These are phyloP conservation scores for Aspergillus eucalypticola DNA, from an alignment of 2,329 filamentous ascomycete genomes.

Conservation along the genomic window DNA sequence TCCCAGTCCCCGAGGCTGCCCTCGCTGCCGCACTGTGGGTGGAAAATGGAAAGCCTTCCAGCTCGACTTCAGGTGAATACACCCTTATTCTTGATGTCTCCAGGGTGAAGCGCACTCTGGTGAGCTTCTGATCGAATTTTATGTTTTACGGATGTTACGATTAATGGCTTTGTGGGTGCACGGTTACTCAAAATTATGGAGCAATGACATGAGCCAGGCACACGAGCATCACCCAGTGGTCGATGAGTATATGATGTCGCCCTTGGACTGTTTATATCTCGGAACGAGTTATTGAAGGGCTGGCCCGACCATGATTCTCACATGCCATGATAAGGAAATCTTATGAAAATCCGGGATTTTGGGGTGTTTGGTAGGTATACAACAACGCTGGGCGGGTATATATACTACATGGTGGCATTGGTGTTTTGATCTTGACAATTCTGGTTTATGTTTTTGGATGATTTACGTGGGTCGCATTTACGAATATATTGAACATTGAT, in stretches of 20 bases:
- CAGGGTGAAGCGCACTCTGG: background rate
- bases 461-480: background rate
- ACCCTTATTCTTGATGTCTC: background rate
- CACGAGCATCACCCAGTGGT: background rate
- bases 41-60: slow-evolving; percentile 53
- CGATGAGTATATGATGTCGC: background rate
- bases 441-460: background rate
- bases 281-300: slow-evolving; percentile 17
- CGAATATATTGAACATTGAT: slow-evolving; percentile 5
- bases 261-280: background rate
- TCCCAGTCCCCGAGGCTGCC: slow-evolving; percentile 45
- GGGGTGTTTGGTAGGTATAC: slow-evolving; percentile 11
- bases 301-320: slow-evolving; percentile 18
- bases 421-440: slow-evolving; percentile 6
- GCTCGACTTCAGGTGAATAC: slow-evolving; percentile 46
- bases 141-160: slow-evolving; percentile 35
- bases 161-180: slow-evolving; percentile 24
- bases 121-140: slow-evolving; percentile 9
- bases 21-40: slow-evolving; percentile 47
- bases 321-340: slow-evolving; percentile 2
- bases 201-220: slow-evolving; percentile 21
- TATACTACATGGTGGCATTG: slow-evolving; percentile 23
- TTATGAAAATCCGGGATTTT: slow-evolving; percentile 33
- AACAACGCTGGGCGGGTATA: slow-evolving; percentile 21
- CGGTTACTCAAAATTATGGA: slow-evolving; percentile 26